phyloP scores from a whole-genome alignment of 2,329 filamentous ascomycete genomes.

The Purpureocillium takamizusanense region DNA sequence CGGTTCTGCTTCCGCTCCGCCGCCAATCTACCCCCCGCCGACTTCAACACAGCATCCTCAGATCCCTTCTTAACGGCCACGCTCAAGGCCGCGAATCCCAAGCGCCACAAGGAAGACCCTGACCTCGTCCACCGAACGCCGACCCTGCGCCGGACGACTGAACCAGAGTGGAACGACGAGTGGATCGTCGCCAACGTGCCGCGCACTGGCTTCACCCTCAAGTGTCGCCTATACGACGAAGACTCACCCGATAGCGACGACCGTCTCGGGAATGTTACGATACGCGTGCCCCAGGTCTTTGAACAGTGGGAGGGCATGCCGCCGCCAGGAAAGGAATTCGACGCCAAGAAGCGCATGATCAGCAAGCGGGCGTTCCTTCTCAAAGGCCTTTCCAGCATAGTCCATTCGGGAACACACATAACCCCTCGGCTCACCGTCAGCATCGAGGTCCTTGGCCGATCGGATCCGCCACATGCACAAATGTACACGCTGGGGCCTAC shows the following conservation, averaged over 20 bases:
- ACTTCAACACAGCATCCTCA: slow-evolving; percentile 67
- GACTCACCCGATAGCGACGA: slow-evolving; percentile 82
- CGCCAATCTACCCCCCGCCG: slow-evolving; percentile 71
- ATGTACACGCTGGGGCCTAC: slow-evolving; percentile 74
- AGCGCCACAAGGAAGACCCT: slow-evolving; percentile 79
- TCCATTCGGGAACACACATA: slow-evolving; percentile 55
- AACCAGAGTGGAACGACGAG: slow-evolving; percentile 74
- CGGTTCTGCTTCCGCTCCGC: slow-evolving; percentile 79
- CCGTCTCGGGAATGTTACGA: slow-evolving; percentile 74
- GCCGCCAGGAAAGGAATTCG: slow-evolving; percentile 48
- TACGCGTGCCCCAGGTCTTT: slow-evolving; percentile 50
- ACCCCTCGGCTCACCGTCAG: slow-evolving; percentile 64
- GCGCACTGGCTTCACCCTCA: slow-evolving; percentile 69
- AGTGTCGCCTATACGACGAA: slow-evolving; percentile 83
- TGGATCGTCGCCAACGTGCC: slow-evolving; percentile 90
- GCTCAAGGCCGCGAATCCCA: slow-evolving; percentile 60
- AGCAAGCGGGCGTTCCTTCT: slow-evolving; percentile 81
- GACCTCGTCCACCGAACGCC: slow-evolving; percentile 64
- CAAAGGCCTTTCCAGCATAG: slow-evolving; percentile 56
- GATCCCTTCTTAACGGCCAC: slow-evolving; percentile 78
- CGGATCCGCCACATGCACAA: slow-evolving; percentile 57
- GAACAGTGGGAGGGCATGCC: slow-evolving; percentile 62
- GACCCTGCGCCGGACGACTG: slow-evolving; percentile 61
- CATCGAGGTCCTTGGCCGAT: slow-evolving; percentile 68
- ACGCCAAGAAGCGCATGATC: slow-evolving; percentile 73